Percentiles rank a stretch among this genome's conserved stretches.
These are phyloP conservation scores for Aspergillus wentii DNA, from an alignment of 495 filamentous ascomycete species.

Conservation along the genomic window DNA sequence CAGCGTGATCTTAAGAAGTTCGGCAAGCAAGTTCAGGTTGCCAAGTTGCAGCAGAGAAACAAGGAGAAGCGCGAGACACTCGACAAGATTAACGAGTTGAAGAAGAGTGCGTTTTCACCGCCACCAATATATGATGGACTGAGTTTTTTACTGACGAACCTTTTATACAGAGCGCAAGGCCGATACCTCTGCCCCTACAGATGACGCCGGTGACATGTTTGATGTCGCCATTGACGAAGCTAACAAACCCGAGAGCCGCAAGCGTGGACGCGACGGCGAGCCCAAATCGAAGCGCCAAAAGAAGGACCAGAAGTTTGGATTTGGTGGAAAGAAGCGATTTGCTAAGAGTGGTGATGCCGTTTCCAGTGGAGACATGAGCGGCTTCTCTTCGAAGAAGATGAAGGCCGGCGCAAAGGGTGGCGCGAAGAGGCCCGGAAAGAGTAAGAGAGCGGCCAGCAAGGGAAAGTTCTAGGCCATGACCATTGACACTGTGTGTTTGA, in stretches of 20 bases:
- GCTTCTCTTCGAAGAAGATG: slow-evolving; percentile 80
- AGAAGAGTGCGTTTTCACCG: slow-evolving; percentile 66
- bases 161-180: slow-evolving; percentile 71
- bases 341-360: slow-evolving; percentile 82
- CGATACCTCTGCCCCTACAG: slow-evolving; percentile 56
- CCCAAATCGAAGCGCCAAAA: slow-evolving; percentile 74
- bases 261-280: slow-evolving; percentile 30
- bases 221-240: slow-evolving; percentile 88
- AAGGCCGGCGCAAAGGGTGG: slow-evolving; percentile 52
- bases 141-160: slow-evolving; percentile 15
- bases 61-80: slow-evolving; percentile 87
- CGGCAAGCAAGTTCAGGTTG: slow-evolving; percentile 96
- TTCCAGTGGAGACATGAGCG: slow-evolving; percentile 70
- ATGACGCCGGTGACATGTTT: slow-evolving; percentile 81
- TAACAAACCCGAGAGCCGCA: slow-evolving; percentile 43
- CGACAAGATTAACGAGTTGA: slow-evolving; percentile 88
- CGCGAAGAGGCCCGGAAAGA: slow-evolving; percentile 60
- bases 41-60: slow-evolving; percentile 86
- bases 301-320: slow-evolving; percentile 89
- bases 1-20: slow-evolving; percentile 98
- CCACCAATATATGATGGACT: not conserved
- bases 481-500: slow-evolving; percentile 9
- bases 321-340: slow-evolving; percentile 89
- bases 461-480: no score
- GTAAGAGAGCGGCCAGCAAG: slow-evolving; percentile 47